Conservation (phyloP, 495 filamentous ascomycete species). For the Lasiosphaeria ovina region DNA sequence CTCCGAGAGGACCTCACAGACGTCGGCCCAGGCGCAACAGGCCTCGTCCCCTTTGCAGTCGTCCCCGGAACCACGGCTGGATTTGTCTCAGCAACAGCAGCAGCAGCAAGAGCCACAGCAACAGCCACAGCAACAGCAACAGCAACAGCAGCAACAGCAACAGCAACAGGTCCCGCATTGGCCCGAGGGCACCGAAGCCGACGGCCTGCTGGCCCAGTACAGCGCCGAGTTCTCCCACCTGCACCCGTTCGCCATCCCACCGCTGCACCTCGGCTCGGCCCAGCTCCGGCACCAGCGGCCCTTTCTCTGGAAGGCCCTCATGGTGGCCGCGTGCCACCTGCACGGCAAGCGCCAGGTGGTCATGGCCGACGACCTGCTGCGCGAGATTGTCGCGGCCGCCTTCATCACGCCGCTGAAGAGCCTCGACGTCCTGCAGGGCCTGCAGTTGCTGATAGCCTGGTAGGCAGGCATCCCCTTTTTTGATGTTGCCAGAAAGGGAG, state of each 20-base stretch:
- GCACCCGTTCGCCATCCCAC: conserved; percentile 30
- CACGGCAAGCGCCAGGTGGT: conserved; percentile 28
- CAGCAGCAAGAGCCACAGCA: not conserved
- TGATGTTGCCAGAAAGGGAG: not conserved
- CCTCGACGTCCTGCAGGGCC: conserved; percentile 31
- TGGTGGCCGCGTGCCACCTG: conserved; percentile 29
- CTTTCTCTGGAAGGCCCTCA: conserved; percentile 34
- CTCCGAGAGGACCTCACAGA: not conserved
- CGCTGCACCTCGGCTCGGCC: conserved; percentile 20
- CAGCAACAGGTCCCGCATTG: conserved; percentile 11
- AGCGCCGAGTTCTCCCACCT: conserved; percentile 15
- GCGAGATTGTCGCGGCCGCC: conserved; percentile 24
- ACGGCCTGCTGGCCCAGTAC: conserved; percentile 21
- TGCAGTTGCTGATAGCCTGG: conserved; percentile 31
- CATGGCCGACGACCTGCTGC: conserved; percentile 27
- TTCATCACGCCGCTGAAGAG: conserved; percentile 18
- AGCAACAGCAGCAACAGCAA: conserved; percentile 1
- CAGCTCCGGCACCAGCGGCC: conserved; percentile 25
- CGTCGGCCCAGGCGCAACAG: not conserved
- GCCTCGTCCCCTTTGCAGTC: not conserved
- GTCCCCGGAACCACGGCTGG: not conserved
- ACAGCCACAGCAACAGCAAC: not conserved
- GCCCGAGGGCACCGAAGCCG: conserved; percentile 29
- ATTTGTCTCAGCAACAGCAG: not conserved
- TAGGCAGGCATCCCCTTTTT: conserved; percentile 8